Evolutionary conservation across 306 rosid species (phyloP).

Genomic region (Abrus pulchellus): DNA sequence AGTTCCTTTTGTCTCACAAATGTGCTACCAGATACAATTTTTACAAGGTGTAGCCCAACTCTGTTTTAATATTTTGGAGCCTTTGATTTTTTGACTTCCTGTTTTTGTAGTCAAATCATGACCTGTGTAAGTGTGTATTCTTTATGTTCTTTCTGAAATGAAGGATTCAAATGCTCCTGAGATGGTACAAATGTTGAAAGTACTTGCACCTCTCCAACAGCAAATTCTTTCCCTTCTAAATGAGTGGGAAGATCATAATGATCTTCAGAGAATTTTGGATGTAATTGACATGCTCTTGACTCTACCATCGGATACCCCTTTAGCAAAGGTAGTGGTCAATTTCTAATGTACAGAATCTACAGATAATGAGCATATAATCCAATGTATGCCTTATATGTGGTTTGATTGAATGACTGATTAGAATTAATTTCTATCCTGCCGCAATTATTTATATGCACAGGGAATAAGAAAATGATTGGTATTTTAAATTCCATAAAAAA

Average conservation of each 20-base stretch:
- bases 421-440: not conserved
- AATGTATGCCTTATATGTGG: not conserved
- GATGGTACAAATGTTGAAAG: slow-evolving; percentile 76
- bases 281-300: slow-evolving; percentile 74
- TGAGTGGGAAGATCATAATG: slow-evolving; percentile 74
- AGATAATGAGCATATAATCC: not conserved
- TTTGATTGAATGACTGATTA: not conserved
- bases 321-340: slow-evolving; percentile 76
- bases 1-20: slow-evolving; percentile 56
- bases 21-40: slow-evolving; percentile 68
- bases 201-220: slow-evolving; percentile 69
- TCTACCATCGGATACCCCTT: slow-evolving; percentile 67
- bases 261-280: slow-evolving; percentile 67
- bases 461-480: too few species aligned
- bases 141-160: slow-evolving; percentile 19
- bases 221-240: slow-evolving; percentile 55
- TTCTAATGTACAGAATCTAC: not conserved
- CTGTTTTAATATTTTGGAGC: slow-evolving; percentile 3
- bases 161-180: slow-evolving; percentile 87
- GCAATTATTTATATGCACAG: not conserved
- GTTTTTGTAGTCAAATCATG: slow-evolving; percentile 22
- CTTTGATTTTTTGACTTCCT: not conserved
- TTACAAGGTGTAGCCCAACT: slow-evolving; percentile 72
- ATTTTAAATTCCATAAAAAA: too few species aligned
- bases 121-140: slow-evolving; percentile 33